Evolutionary conservation across 2,329 filamentous ascomycete species (phyloP), one percentile per base, ranked within the genome.

Genomic region (Neophaeococcomyces aloes): DNA sequence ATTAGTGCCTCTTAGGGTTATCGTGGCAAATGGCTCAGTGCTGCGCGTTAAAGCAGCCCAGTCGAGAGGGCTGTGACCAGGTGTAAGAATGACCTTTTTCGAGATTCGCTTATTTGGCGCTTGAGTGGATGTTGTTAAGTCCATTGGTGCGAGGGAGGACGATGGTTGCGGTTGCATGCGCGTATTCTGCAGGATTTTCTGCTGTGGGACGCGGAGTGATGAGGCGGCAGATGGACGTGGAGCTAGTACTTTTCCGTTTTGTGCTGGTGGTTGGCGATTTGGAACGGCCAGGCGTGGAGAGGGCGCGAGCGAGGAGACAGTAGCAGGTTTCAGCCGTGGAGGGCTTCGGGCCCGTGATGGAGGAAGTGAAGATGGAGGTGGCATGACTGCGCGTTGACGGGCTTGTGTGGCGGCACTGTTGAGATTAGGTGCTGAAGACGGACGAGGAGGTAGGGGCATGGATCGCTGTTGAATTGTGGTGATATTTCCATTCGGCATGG

Each of bases 1-100:
- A 38, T 63, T 60, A 40, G 57, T 59, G 30, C 76, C 76, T n/a
- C 83, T 81, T 19, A 87, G 75, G 23, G 75, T 69, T 23, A 66
- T 66, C 8, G 81, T 78, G 37, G 71, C 66, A 15, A 72, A 70
- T 5, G 39, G 31, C 5, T 30, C 21, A n/a, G 39, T 42, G 15
- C 17, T 25, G n/a, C 29, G 25, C 1, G 78, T 75, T 1, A 94
- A 75, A 4, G 82, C 79, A 10, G 91, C 91, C 91, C 91, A 98
- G 73, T 98, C 91, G 10, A 98, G 78, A 0, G 91, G 89, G 2
- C 86, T 94, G 68, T 89, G 88, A 25, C 91, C 89, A 0, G 91
- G 91, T n/a, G 79, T 75, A 3, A 98, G 76, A 7, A 82, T 71
- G 3, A 95, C 84, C 57, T 89, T 59, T 14, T 60, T 58, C 3